Evolutionary conservation across 495 filamentous ascomycete species (phyloP), one percentile per base, ranked within the genome.

Genomic region (Xylaria intraflava): DNA sequence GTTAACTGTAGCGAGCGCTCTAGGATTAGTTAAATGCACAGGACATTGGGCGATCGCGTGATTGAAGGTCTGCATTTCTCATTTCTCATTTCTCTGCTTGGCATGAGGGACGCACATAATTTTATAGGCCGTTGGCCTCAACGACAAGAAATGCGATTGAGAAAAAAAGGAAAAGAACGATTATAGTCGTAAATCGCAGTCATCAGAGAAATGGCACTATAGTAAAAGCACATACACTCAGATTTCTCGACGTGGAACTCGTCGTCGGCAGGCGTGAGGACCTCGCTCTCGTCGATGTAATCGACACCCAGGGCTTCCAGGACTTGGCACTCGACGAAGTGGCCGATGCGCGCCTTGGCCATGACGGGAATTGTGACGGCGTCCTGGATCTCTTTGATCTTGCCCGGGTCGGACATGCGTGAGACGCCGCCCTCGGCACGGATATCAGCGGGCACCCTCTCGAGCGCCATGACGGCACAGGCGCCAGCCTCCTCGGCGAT

Each of bases 291-390:
- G 71, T 98, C 93, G 59, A 98, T 90, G 74, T 96, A 98, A 77
- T 98, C 93, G 54, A 96, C 87, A 54, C 88, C 92, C 44, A 98
- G 80, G 48, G 88, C 83, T 77, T 97, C 86, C 53, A 98, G 86
- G 76, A 98, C 94, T 86, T 93, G 92, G 77, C 92, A 96, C 75
- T 98, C 93, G 56, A 95, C 90, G 59, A 96, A 89, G 72, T 98
- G 93, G 22, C 93, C 93, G 66, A 98, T 98, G 69, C 93, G 85
- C 16, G 92, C 93, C 76, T 98, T 98, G 19, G 93, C 93, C 93
- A 98, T 98, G 69, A 98, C 94, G 55, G 93, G 93, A 57, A 97
- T 96, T 14, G 93, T 97, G n/a, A 98, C 93, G 29, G 90, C 82
- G 6, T 80, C 83, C 85, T 96, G 95, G 64, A 98, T 98, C 69